Evolutionary conservation across 2,329 filamentous ascomycete genomes (phyloP), one percentile per base, ranked within the genome.

Genomic region (Zopfia rhizophila): DNA sequence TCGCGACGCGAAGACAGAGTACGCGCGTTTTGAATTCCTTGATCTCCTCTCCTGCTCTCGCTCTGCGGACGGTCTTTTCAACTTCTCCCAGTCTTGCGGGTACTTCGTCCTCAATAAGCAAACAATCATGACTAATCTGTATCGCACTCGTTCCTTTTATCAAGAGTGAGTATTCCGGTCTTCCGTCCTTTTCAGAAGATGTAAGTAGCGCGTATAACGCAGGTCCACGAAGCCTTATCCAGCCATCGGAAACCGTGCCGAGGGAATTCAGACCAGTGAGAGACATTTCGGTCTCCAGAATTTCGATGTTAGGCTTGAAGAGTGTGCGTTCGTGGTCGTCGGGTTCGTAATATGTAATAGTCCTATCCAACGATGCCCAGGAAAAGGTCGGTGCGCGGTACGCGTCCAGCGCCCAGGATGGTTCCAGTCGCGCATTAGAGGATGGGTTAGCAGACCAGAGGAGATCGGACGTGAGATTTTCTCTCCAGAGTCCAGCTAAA

Each of bases 401-500:
- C 7, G 47, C 58, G 10, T 57, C 56, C 13, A 59, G 31, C 12
- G 55, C 48, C 27, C 55, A 51, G 32, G 14, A 52, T 39, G 13
- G 36, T 25, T 16, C 43, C 14, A 17, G 29, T 13, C 8, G 53
- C 16, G 4, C 13, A n/a, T n/a, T 10, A 7, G 47, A 22, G 11
- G 48, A 30, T 7, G 51, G n/a, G 22, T 36, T 51, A 16, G 54
- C 22, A 16, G 38, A 50, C 68, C 66, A 70, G n/a, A 70, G 45
- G 8, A 70, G 35, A 41, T 66, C 67, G 7, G 52, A 57, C 3
- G 60, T 57, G 11, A 70, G 32, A n/a, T 68, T 65, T 10, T 48
- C 45, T 33, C 62, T 62, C 66, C 67, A 70, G 0, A 70, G 28
- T n/a, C 68, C 67, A 11, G 63, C 63, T n/a, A 69, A n/a, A 17